phyloP scores from a whole-genome alignment of 305 asterid species.

The Fraxinus greggii region DNA sequence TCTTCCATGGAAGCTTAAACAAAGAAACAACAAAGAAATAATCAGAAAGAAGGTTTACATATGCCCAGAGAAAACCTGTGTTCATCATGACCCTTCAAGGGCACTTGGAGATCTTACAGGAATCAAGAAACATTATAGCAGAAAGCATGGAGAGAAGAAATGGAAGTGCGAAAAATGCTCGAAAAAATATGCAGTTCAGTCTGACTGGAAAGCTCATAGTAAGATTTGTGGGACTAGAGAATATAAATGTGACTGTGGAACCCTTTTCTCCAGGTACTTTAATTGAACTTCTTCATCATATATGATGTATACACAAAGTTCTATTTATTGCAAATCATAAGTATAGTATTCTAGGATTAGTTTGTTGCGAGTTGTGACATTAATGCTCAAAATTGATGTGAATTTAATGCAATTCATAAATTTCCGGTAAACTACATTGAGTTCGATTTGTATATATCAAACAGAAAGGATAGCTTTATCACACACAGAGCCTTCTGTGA shows the following conservation, averaged over 20 bases:
- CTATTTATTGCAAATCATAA: slow-evolving; percentile 27
- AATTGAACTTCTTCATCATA: neutral
- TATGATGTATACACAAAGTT: neutral
- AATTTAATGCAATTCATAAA: slow-evolving; percentile 27
- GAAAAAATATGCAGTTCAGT: slow-evolving; percentile 86
- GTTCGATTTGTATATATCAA: neutral
- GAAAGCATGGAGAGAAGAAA: slow-evolving; percentile 93
- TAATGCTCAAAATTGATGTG: slow-evolving; percentile 19
- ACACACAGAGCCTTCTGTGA: slow-evolving; percentile 94
- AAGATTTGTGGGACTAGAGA: slow-evolving; percentile 95
- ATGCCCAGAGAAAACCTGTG: slow-evolving; percentile 80
- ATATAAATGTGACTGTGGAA: slow-evolving; percentile 93
- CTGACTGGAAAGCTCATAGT: slow-evolving; percentile 93
- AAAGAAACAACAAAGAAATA: slow-evolving; percentile 61
- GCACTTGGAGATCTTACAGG: slow-evolving; percentile 91
- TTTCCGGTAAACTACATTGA: neutral
- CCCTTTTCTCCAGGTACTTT: slow-evolving; percentile 86
- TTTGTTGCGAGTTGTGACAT: slow-evolving; percentile 24
- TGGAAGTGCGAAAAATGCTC: slow-evolving; percentile 94
- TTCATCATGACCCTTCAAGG: slow-evolving; percentile 77
- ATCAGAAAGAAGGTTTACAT: slow-evolving; percentile 73
- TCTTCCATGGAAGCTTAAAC: slow-evolving; percentile 91
- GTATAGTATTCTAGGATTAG: slow-evolving; percentile 14
- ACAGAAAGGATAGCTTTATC: slow-evolving; percentile 93
- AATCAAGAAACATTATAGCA: slow-evolving; percentile 75